Evolutionary conservation across 2,329 filamentous ascomycete species (phyloP).

Genomic region (Albifimbria verrucaria): DNA sequence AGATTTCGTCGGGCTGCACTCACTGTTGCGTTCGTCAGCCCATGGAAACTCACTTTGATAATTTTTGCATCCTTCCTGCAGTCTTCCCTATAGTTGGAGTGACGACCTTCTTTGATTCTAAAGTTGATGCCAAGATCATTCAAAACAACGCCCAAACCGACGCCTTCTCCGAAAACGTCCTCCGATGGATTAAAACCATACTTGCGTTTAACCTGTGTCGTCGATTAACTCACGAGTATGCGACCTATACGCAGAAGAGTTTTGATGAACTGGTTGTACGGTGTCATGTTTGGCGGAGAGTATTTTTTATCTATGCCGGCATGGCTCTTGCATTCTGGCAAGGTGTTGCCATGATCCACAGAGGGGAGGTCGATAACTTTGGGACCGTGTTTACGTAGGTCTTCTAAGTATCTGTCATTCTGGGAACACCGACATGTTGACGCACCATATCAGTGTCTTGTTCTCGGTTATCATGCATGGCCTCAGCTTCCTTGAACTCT

Average conservation of each 20-base stretch:
- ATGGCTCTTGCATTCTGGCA: constrained; percentile 40
- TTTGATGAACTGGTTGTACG: constrained; percentile 28
- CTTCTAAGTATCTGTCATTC: neutral
- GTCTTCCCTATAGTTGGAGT: constrained; percentile 18
- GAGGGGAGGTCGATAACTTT: constrained; percentile 28
- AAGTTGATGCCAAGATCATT: constrained; percentile 26
- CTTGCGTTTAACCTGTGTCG: constrained; percentile 35
- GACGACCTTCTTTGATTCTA: constrained; percentile 16
- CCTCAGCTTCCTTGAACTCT: constrained; percentile 24
- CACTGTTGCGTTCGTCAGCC: constrained; percentile 30
- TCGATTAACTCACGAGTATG: constrained; percentile 30
- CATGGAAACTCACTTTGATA: constrained; percentile 40
- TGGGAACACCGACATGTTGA: neutral
- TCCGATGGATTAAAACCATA: constrained; percentile 30
- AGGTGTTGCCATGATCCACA: constrained; percentile 29
- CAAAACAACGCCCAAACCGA: constrained; percentile 25
- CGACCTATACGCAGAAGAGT: constrained; percentile 29
- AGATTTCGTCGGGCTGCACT: constrained; percentile 34
- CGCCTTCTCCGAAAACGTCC: constrained; percentile 27
- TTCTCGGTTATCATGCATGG: constrained; percentile 33
- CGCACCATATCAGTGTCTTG: constrained; percentile 21
- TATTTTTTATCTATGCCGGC: constrained; percentile 35
- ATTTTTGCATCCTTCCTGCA: constrained; percentile 12
- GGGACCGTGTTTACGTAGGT: constrained; percentile 34
- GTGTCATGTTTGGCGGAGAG: constrained; percentile 28